Base-by-base conservation (phyloP, 1,284 basidiomycete genomes). In the Takashimella koratensis region DNA sequence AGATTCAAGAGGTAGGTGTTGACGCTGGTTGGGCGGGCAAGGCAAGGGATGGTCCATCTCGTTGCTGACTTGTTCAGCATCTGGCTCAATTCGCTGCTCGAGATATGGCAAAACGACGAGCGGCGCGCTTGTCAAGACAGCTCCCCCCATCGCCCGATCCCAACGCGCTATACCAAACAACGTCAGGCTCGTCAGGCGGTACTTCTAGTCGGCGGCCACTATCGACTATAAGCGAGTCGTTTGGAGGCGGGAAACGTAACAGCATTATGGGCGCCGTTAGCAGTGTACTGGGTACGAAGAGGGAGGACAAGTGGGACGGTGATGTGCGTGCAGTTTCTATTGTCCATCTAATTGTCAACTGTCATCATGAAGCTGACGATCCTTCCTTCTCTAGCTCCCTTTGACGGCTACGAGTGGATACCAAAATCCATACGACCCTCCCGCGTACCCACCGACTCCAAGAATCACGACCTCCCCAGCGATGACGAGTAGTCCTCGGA, bases 1-100 rank as follows among this genome's bases (percentile, higher is more conserved):
- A 67, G 13, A 62, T 76, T 19, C 71, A 75, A 56, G 70, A 74
- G 42, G 75, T 75, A 42, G 60, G 73, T n/a, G n/a, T n/a, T n/a
- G n/a, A n/a, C n/a, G n/a, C n/a, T n/a, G 60, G 2, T 11, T 6
- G 3, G 23, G 43, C 11, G 21, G 39, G 49, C 30, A 19, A n/a
- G n/a, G n/a, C n/a, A n/a, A n/a, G n/a, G n/a, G n/a, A n/a, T 57
- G 25, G 20, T 26, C 2, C 2, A n/a, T 24, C 21, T 16, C 21
- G 21, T 24, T 26, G 36, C 23, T 25, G 23, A 36, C 16, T 16
- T 16, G 8, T 36, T 36, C 55, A 76, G 74, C 71, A 74, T 50
- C 67, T 76, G 27, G 68, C 75, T 16, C 62, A 62, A 39, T 68
- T 74, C 46, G 66, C 74, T 20, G 74, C 74, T 1, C 59, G 65